Conservation (phyloP, 768 basidiomycete species). For the Auricularia sp. region DNA sequence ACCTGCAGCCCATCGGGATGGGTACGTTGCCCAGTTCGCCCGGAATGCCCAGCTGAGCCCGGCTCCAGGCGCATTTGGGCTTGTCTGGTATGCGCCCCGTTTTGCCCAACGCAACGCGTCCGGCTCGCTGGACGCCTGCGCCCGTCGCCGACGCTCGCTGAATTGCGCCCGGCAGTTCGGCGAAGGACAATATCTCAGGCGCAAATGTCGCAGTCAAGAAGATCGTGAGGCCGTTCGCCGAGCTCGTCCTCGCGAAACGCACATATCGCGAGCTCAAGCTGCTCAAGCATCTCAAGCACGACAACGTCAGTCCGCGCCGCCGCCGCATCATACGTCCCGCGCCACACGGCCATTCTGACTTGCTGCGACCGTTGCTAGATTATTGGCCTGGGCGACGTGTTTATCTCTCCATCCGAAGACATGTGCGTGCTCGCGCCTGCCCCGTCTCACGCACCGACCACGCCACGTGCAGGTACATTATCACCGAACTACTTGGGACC, state of each 20-base stretch:
- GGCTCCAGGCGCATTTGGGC: slow-evolving; percentile 79
- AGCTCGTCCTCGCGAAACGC: slow-evolving; percentile 33
- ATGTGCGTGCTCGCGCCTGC: slow-evolving; percentile 8
- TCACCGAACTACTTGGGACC: slow-evolving; percentile 85
- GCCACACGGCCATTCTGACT: neutral
- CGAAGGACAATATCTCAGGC: slow-evolving; percentile 28
- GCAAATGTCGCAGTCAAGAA: slow-evolving; percentile 38
- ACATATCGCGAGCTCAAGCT: slow-evolving; percentile 37
- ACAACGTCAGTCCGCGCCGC: slow-evolving; percentile 11
- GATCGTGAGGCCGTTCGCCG: slow-evolving; percentile 35
- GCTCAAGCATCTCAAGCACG: slow-evolving; percentile 10
- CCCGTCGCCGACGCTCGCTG: neutral
- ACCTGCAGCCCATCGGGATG: slow-evolving; percentile 99
- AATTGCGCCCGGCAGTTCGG: slow-evolving; percentile 16
- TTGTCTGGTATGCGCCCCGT: slow-evolving; percentile 63
- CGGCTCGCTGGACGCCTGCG: slow-evolving; percentile 13
- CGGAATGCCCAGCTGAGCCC: neutral
- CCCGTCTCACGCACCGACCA: neutral
- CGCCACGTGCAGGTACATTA: slow-evolving; percentile 23
- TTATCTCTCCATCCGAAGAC: slow-evolving; percentile 27
- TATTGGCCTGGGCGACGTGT: slow-evolving; percentile 34
- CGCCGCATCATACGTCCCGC: slow-evolving; percentile 5
- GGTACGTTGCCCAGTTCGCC: slow-evolving; percentile 39
- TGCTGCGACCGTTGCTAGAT: slow-evolving; percentile 22
- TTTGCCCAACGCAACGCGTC: too few relatives aligned